A percentile compares a stretch with the other conserved stretches of the same genome.
phyloP scores from a whole-genome alignment of 2,329 filamentous ascomycete genomes.

The Fusarium agapanthi region DNA sequence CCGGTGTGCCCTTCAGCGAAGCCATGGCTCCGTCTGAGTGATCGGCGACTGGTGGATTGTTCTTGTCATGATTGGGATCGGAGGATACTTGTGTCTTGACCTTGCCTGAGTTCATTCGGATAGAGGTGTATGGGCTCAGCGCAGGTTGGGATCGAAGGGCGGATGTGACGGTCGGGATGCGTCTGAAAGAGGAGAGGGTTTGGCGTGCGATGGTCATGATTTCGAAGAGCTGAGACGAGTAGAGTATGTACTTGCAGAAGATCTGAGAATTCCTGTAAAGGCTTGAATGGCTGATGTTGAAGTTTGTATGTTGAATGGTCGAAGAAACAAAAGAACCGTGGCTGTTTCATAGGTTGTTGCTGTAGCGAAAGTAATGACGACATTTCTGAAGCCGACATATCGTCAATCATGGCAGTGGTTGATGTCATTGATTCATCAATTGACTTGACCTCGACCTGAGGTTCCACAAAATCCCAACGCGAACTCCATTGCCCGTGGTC shows the following conservation, averaged over 20 bases:
- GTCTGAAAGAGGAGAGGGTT: background rate
- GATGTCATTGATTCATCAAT: constrained; percentile 26
- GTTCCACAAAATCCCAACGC: background rate
- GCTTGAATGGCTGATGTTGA: background rate
- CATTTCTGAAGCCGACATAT: background rate
- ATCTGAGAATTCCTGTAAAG: background rate
- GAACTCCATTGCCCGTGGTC: accelerated
- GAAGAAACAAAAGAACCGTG: background rate
- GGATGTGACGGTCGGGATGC: background rate
- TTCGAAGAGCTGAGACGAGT: background rate
- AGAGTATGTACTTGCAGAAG: accelerated
- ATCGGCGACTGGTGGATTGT: background rate
- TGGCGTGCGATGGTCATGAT: constrained; percentile 7
- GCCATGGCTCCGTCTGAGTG: constrained; percentile 20
- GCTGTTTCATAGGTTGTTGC: background rate
- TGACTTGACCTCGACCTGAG: background rate
- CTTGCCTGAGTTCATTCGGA: constrained; percentile 16
- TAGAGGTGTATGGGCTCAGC: background rate
- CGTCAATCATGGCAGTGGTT: constrained; percentile 13
- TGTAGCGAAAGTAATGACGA: constrained; percentile 16
- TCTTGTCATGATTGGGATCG: constrained; percentile 5
- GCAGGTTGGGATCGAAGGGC: background rate
- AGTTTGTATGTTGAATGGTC: background rate
- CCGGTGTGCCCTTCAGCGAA: constrained; percentile 14
- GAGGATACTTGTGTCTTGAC: constrained; percentile 3